Conservation (phyloP, 768 basidiomycete genomes). For the Boletus vermiculosoides region DNA sequence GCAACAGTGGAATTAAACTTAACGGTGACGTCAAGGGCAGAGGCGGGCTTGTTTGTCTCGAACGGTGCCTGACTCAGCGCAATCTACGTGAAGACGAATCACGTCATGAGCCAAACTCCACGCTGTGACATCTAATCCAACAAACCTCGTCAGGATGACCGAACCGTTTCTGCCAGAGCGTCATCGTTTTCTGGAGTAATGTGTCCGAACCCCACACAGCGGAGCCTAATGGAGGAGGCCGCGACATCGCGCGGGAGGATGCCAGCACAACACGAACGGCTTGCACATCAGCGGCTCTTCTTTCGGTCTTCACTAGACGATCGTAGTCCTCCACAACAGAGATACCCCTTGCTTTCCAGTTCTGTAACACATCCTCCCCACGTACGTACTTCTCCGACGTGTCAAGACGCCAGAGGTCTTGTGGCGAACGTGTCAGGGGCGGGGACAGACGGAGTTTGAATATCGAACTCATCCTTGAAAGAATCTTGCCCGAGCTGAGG, state of each 20-base stretch:
- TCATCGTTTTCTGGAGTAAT: constrained; percentile 63
- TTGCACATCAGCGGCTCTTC: constrained; percentile 84
- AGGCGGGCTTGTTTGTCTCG: constrained; percentile 44
- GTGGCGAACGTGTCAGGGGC: constrained; percentile 79
- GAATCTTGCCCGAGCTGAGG: constrained; percentile 73
- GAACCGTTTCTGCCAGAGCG: constrained; percentile 82
- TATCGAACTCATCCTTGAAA: constrained; percentile 77
- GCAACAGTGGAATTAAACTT: constrained; percentile 75
- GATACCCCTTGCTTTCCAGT: constrained; percentile 88
- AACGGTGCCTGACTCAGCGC: constrained; percentile 68
- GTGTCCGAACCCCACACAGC: constrained; percentile 63
- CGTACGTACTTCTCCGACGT: constrained; percentile 93
- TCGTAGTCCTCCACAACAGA: constrained; percentile 86
- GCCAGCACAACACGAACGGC: constrained; percentile 78
- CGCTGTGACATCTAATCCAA: constrained; percentile 9
- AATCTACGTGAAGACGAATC: constrained; percentile 53
- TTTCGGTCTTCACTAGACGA: constrained; percentile 68
- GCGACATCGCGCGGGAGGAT: constrained; percentile 44
- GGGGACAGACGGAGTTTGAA: constrained; percentile 82
- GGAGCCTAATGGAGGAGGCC: constrained; percentile 49
- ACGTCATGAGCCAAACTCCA: constrained; percentile 13
- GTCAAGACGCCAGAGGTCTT: constrained; percentile 92
- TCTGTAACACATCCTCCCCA: constrained; percentile 80
- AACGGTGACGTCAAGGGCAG: constrained; percentile 47
- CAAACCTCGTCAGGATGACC: constrained; percentile 73